Percentiles rank a stretch among this genome's conserved stretches.
Evolutionary conservation across 495 filamentous ascomycete genomes (phyloP).

Genomic region (Penicillium alfredii): DNA sequence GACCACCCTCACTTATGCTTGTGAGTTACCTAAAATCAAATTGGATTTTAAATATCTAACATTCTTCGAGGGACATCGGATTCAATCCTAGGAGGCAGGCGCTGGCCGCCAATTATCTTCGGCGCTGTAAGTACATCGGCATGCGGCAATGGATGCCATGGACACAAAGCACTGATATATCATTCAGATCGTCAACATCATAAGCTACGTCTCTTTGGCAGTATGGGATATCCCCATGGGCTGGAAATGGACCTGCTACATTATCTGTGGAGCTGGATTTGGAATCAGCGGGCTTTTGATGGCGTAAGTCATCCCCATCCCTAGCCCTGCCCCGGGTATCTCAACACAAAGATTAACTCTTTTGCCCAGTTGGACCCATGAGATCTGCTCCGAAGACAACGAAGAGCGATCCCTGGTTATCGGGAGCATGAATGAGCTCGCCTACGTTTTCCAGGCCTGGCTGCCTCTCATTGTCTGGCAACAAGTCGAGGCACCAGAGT

Average conservation of each 20-base stretch:
- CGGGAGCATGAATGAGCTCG: slow-evolving; percentile 46
- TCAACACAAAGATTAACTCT: too few species aligned
- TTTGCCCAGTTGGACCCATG: slow-evolving; percentile 40
- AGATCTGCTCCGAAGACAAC: slow-evolving; percentile 46
- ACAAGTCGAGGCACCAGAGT: slow-evolving; percentile 45
- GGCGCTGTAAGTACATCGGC: slow-evolving; percentile 33
- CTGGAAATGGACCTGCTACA: slow-evolving; percentile 42
- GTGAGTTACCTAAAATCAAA: slow-evolving; percentile 12
- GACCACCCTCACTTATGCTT: slow-evolving; percentile 42
- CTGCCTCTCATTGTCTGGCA: slow-evolving; percentile 46
- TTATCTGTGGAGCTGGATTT: slow-evolving; percentile 31
- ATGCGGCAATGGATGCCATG: neutral
- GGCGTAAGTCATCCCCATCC: slow-evolving; percentile 24
- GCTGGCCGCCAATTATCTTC: slow-evolving; percentile 51
- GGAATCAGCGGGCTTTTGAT: slow-evolving; percentile 39
- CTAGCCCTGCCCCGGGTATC: too few species aligned
- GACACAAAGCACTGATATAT: slow-evolving; percentile 5
- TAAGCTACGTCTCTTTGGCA: slow-evolving; percentile 32
- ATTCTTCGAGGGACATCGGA: slow-evolving; percentile 39
- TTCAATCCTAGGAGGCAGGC: slow-evolving; percentile 44
- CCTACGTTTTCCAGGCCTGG: slow-evolving; percentile 46
- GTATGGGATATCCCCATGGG: slow-evolving; percentile 43
- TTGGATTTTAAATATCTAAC: slow-evolving; percentile 5
- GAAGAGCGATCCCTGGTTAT: slow-evolving; percentile 47
- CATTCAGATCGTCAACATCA: slow-evolving; percentile 31